Base-by-base conservation (phyloP, 106 monocot species). In the Posidonia australis region DNA sequence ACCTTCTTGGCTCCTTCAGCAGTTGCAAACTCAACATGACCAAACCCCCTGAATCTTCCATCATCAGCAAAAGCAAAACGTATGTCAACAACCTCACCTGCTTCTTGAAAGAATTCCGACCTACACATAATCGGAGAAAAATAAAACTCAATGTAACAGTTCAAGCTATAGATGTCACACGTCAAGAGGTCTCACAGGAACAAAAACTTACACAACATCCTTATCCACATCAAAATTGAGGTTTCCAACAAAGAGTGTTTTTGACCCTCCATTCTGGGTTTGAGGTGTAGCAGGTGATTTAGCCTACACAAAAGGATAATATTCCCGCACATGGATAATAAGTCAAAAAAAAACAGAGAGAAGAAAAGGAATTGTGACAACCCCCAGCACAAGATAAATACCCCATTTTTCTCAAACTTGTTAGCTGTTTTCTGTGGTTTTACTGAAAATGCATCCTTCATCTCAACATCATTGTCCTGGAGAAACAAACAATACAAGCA, bases 11-110 rank as follows among this genome's bases (percentile, higher is more conserved):
- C 90, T 19, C 44, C 86, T 65, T 79, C 86, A 58, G 32, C 78
- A 44, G 77, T 72, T 44, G 86, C 74, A 84, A 94, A 94, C 61
- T 89, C 86, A 25, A 94, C 86, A 82, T 94, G 86, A 14, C 89
- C 93, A 80, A 74, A 94, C 24, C 93, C 93, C 58, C 54, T 83
- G 19, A 69, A 62, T 27, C 56, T 66, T 9, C 89, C 93, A 73
- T 94, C 93, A 5, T 86, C 81, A 51, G 12, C 13, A 5, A 52
- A 64, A 7, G 83, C 72, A 54, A 94, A 67, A 43, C 93, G 68
- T 22, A 86, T 81, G 69, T 70, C 79, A 72, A 78, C 79, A 74
- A 89, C 73, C 65, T 94, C 93, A 19, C 83, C 93, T 11, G 77
- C 81, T 25, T 84, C 77, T 36, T 83, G 60, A 67, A 96, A 96